phyloP scores from a whole-genome alignment of 1,284 basidiomycete species.

The Phaffia rhodozyma region DNA sequence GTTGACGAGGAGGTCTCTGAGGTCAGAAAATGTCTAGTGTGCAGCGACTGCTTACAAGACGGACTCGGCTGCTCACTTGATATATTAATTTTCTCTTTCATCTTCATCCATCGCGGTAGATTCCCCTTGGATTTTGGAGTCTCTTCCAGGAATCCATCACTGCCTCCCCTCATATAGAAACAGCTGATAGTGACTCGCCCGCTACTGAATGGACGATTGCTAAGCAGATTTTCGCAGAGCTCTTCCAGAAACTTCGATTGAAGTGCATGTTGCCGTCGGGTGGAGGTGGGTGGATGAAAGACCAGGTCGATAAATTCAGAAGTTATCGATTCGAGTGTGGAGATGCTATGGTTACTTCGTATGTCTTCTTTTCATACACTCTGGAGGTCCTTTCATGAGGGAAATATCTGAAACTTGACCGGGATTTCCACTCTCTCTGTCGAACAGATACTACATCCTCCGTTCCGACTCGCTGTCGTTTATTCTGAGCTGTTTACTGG shows the following conservation, averaged over 20 bases:
- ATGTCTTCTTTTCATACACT: conserved; percentile 29
- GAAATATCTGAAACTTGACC: background rate
- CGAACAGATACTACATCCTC: conserved; percentile 68
- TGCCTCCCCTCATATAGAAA: conserved; percentile 48
- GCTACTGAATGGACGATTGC: conserved; percentile 43
- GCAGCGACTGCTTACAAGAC: too few species aligned
- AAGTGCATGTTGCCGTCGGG: conserved; percentile 59
- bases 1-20: conserved; percentile 75
- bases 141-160: conserved; percentile 76
- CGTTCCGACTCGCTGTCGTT: conserved; percentile 65
- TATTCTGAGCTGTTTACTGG: conserved; percentile 49
- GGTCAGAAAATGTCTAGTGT: conserved; percentile 22
- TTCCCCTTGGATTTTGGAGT: conserved; percentile 77
- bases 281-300: conserved; percentile 51
- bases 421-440: conserved; percentile 15
- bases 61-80: background rate
- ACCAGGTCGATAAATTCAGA: conserved; percentile 28
- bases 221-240: conserved; percentile 61
- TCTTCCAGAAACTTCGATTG: conserved; percentile 54
- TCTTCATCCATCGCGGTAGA: conserved; percentile 27
- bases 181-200: conserved; percentile 36
- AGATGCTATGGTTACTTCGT: conserved; percentile 82
- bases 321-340: conserved; percentile 72
- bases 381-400: background rate
- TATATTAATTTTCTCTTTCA: background rate